Base-by-base conservation (phyloP, 257 asterid species). In the Agastache rugosa region DNA sequence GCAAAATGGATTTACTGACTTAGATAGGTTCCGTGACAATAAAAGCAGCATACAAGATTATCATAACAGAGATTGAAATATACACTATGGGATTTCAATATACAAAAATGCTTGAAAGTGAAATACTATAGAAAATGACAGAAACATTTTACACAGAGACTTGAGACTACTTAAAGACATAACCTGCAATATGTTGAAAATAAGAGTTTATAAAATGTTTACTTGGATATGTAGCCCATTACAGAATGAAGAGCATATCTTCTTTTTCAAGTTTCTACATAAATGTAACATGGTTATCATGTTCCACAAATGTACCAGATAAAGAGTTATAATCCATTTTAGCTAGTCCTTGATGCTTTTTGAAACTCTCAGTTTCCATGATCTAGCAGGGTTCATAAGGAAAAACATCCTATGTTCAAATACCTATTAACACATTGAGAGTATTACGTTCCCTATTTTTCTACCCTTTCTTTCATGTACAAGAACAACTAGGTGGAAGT, bases 281-380 rank as follows among this genome's bases (percentile, higher is more conserved):
- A 35, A 8, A 37, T 45, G 44, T 25, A 44, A 39, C 41, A 34
- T 48, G 50, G n/a, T 58, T 23, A 34, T 25, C 25, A 35, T 25
- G 60, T 23, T 64, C 19, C 48, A 25, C 14, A 54, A 15, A 20
- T 25, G 72, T 22, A 65, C 58, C 71, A 22, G 15, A 48, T 10
- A 55, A n/a, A n/a, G 54, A 62, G 73, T 41, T 56, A 15, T 15
- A 68, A 50, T 74, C 41, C 60, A 63, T 27, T 73, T 67, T 56
- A 25, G 61, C 51, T 50, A 76, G 31, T 15, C 50, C 15, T 42
- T 47, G 63, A 31, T 31, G 35, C 56, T 23, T 55, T 55, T 20
- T 27, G 34, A 14, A 77, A 53, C 19, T 23, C 53, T 16, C 9
- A 53, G 17, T 19, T 51, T 19, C 31, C 44, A 63, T 22, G 41